Evolutionary conservation across 2,329 filamentous ascomycete species (phyloP).

Genomic region (Graphilbum ipis-grandicollis): DNA sequence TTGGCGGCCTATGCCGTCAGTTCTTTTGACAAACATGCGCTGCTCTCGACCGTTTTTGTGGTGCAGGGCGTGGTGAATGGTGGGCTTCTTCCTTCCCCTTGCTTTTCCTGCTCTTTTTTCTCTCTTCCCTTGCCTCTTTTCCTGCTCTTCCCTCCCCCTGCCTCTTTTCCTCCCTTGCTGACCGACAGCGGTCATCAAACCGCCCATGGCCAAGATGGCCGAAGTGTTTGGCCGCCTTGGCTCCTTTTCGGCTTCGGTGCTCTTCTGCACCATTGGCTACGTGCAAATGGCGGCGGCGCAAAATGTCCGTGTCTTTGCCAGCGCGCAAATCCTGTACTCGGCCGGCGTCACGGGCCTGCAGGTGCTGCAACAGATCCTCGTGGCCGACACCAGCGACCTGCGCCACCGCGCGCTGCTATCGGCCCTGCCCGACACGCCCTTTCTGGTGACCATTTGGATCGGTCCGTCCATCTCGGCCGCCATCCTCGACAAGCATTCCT

Average conservation of each 20-base stretch:
- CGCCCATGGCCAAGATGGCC: conserved; percentile 42
- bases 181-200: conserved; percentile 34
- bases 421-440: conserved; percentile 39
- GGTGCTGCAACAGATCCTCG: conserved; percentile 46
- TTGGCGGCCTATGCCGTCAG: conserved; percentile 46
- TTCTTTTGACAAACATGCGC: conserved; percentile 42
- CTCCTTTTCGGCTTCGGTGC: conserved; percentile 34
- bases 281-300: conserved; percentile 37
- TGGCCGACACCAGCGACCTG: conserved; percentile 44
- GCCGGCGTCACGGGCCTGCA: conserved; percentile 27
- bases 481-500: conserved; percentile 28
- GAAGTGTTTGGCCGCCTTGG: conserved; percentile 46
- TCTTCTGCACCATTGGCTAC: conserved; percentile 38
- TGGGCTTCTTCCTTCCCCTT: conserved; percentile 11
- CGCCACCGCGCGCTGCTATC: conserved; percentile 42
- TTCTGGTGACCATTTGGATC: conserved; percentile 43
- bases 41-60: conserved; percentile 46
- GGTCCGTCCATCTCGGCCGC: conserved; percentile 32
- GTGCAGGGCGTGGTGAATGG: conserved; percentile 47
- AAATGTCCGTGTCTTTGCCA: conserved; percentile 32
- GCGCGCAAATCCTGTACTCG: conserved; percentile 43
- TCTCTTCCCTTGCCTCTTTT: not conserved
- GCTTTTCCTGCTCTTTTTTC: not conserved
- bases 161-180: not conserved
- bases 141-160: not conserved